These are phyloP conservation scores for Rhododendron mucronatum DNA, from an alignment of 148 eudicot species.

Conservation along the genomic window DNA sequence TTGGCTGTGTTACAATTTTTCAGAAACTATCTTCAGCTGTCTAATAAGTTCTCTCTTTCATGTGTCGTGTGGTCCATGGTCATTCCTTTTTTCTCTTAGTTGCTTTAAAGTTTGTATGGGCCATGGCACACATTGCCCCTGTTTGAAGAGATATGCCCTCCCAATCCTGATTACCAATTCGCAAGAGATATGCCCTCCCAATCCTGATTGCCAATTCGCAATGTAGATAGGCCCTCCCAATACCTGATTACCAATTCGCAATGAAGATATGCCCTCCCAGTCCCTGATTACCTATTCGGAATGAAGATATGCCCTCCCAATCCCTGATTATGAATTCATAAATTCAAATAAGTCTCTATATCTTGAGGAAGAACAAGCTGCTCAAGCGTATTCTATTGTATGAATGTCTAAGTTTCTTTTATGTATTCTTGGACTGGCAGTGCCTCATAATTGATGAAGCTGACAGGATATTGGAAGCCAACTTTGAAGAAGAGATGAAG, in stretches of 20 bases:
- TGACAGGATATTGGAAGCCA: slow-evolving; percentile 88
- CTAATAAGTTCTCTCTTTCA: background rate
- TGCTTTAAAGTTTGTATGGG: background rate
- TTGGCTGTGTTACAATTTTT: background rate
- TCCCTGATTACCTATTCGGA: background rate
- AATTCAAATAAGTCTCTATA: background rate
- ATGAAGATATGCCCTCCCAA: background rate
- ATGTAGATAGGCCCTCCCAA: background rate
- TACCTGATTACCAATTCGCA: background rate
- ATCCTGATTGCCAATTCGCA: background rate
- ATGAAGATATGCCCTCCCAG: background rate
- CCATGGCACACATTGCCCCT: background rate
- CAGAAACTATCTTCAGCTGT: background rate
- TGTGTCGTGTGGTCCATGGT: background rate
- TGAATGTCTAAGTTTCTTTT: background rate
- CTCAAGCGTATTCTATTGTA: background rate
- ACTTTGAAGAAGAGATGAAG: slow-evolving; percentile 94
- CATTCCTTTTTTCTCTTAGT: background rate
- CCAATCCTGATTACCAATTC: background rate
- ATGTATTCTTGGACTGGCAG: slow-evolving; percentile 39
- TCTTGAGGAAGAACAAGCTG: background rate
- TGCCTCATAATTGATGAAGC: slow-evolving; percentile 91
- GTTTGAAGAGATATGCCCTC: background rate
- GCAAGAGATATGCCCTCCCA: background rate
- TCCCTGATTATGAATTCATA: background rate